Evolutionary conservation across 2,329 filamentous ascomycete genomes (phyloP).

Genomic region (Xylariaceae sp.): DNA sequence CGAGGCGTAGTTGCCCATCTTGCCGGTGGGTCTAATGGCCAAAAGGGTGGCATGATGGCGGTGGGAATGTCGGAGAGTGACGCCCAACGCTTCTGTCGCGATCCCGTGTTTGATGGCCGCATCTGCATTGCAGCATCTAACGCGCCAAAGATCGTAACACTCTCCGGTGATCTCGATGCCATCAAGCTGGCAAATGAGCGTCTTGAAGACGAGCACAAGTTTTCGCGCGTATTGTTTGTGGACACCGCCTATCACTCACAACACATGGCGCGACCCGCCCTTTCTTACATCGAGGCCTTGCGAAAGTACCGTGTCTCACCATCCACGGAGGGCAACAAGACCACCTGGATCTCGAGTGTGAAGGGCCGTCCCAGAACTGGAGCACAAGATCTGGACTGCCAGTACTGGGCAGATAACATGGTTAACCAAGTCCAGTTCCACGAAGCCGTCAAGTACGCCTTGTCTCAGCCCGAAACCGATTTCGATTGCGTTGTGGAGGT

Average conservation of each 20-base stretch:
- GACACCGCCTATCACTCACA: constrained; percentile 47
- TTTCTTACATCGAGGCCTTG: constrained; percentile 33
- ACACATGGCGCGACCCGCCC: constrained; percentile 39
- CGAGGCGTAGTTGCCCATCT: constrained; percentile 27
- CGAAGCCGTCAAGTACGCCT: constrained; percentile 30
- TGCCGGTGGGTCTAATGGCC: constrained; percentile 22
- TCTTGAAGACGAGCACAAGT: constrained; percentile 25
- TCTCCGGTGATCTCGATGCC: constrained; percentile 29
- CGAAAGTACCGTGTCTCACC: constrained; percentile 28
- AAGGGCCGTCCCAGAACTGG: constrained; percentile 22
- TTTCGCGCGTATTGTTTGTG: constrained; percentile 36
- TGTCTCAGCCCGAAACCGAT: constrained; percentile 18
- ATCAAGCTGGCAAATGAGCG: constrained; percentile 21
- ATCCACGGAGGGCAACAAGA: constrained; percentile 21
- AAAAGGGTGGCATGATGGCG: constrained; percentile 30
- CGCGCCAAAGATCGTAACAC: constrained; percentile 26
- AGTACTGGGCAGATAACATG: constrained; percentile 42
- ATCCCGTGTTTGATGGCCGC: constrained; percentile 21
- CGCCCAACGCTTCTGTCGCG: constrained; percentile 24
- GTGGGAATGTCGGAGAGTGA: constrained; percentile 26
- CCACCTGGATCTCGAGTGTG: constrained; percentile 40
- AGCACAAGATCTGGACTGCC: constrained; percentile 21
- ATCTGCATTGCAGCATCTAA: constrained; percentile 30
- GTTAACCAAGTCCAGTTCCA: constrained; percentile 37
- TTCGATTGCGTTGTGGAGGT: constrained; percentile 30